Percentiles rank a stretch among this genome's conserved stretches.
Conservation (phyloP, 768 basidiomycete genomes). For the Auricularia heimuer region DNA sequence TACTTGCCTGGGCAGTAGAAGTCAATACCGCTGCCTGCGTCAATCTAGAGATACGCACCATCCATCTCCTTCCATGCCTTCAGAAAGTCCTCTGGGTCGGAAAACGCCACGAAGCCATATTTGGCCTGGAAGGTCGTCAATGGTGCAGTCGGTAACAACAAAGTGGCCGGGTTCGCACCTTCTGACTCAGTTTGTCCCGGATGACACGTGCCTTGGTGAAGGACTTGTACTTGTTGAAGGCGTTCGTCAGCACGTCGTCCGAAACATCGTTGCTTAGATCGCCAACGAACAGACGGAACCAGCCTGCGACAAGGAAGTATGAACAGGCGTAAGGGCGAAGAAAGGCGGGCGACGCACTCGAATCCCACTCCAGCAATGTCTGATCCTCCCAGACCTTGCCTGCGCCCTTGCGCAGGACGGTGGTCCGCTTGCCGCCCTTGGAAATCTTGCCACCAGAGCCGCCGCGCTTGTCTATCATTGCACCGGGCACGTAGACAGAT, state of each 20-base stretch:
- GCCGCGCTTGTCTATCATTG: constrained; percentile 80
- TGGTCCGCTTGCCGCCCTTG: constrained; percentile 85
- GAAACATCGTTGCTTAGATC: constrained; percentile 98
- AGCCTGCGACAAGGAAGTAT: constrained; percentile 41
- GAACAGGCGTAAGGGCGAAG: background rate
- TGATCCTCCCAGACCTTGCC: constrained; percentile 99
- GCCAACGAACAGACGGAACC: constrained; percentile 96
- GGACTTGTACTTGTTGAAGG: constrained; percentile 87
- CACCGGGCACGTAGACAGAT: constrained; percentile 86
- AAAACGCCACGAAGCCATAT: constrained; percentile 95
- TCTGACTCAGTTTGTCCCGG: constrained; percentile 85
- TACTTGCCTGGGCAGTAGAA: constrained; percentile 64
- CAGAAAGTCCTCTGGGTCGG: constrained; percentile 95
- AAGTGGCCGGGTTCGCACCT: constrained; percentile 42
- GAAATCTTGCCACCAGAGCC: constrained; percentile 78
- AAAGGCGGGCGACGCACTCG: constrained; percentile 48
- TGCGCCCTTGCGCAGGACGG: constrained; percentile 89
- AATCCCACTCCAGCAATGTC: constrained; percentile 94
- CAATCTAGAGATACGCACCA: constrained; percentile 40
- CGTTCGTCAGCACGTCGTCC: constrained; percentile 85
- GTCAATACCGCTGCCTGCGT: background rate
- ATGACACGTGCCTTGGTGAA: constrained; percentile 95
- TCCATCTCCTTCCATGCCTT: constrained; percentile 99
- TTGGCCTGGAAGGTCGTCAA: constrained; percentile 52
- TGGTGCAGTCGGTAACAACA: background rate